Evolutionary conservation across 1,284 basidiomycete species (phyloP).

Genomic region (Mycena citricolor): DNA sequence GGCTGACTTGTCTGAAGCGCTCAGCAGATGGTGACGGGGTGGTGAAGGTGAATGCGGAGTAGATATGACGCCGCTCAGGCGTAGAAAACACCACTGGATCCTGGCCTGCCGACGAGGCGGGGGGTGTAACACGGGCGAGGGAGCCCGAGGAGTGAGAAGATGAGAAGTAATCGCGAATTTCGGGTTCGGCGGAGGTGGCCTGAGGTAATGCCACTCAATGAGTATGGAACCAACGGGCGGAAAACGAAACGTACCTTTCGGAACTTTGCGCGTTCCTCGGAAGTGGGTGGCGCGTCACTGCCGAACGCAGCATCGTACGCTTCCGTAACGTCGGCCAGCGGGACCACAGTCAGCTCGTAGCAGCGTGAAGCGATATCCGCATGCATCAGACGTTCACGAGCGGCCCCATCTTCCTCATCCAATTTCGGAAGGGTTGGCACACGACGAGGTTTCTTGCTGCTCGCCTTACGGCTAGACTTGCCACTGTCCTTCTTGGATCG

Average conservation of each 20-base stretch:
- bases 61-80: constrained; percentile 67
- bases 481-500: constrained; percentile 28
- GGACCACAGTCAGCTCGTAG: constrained; percentile 63
- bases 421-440: constrained; percentile 40
- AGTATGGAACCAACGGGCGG: neutral
- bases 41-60: constrained; percentile 74
- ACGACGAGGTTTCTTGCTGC: constrained; percentile 32
- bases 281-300: constrained; percentile 22
- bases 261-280: constrained; percentile 34
- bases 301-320: constrained; percentile 41
- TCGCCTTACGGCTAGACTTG: constrained; percentile 17
- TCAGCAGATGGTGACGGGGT: constrained; percentile 61
- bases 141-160: constrained; percentile 32
- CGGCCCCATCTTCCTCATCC: constrained; percentile 39
- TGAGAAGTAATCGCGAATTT: constrained; percentile 54
- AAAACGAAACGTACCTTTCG: constrained; percentile 40
- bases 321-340: constrained; percentile 61
- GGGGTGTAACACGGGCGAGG: constrained; percentile 26
- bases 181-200: constrained; percentile 52
- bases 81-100: constrained; percentile 52
- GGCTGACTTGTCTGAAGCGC: constrained; percentile 43
- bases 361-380: constrained; percentile 51
- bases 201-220: constrained; percentile 27
- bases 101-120: constrained; percentile 19
- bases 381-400: constrained; percentile 30